Conservation (phyloP, 179 eudicot species). For the Monotropa hypopitys region DNA sequence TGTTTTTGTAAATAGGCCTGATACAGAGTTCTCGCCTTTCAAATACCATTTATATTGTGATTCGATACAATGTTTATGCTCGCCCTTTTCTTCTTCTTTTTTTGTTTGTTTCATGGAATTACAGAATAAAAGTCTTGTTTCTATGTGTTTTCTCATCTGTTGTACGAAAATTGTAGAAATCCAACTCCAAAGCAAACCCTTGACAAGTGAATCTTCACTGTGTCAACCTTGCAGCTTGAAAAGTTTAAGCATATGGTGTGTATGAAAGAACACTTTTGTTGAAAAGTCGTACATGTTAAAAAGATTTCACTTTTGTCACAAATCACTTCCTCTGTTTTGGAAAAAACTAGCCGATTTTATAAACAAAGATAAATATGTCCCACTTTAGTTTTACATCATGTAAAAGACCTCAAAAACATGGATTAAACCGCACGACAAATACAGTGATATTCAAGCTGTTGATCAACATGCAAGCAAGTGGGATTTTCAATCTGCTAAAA, state of each 20-base stretch:
- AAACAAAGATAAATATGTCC: conserved; percentile 4
- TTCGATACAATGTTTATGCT: conserved; percentile 2
- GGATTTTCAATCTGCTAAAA: background rate
- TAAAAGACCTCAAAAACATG: background rate
- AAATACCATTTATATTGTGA: conserved; percentile 9
- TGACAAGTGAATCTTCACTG: too few species aligned
- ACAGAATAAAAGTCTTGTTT: conserved; percentile 6
- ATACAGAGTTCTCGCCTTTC: conserved; percentile 14
- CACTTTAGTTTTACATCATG: conserved; percentile 8
- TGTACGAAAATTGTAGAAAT: too few species aligned
- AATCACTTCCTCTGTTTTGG: conserved; percentile 9
- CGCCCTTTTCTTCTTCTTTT: background rate
- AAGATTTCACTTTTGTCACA: conserved; percentile 32
- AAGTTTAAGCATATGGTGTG: background rate
- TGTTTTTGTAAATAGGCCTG: conserved; percentile 29
- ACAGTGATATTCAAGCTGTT: background rate
- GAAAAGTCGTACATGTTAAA: conserved; percentile 38
- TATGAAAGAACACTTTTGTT: conserved; percentile 16
- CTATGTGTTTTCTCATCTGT: background rate
- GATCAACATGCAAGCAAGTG: background rate
- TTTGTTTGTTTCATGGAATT: conserved; percentile 1
- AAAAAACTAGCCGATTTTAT: background rate
- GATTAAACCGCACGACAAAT: conserved; percentile 9
- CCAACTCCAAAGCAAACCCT: too few species aligned
- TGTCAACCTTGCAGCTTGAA: background rate